These are phyloP conservation scores for Suaeda aralocaspica DNA, from an alignment of 148 eudicot genomes.

Conservation along the genomic window DNA sequence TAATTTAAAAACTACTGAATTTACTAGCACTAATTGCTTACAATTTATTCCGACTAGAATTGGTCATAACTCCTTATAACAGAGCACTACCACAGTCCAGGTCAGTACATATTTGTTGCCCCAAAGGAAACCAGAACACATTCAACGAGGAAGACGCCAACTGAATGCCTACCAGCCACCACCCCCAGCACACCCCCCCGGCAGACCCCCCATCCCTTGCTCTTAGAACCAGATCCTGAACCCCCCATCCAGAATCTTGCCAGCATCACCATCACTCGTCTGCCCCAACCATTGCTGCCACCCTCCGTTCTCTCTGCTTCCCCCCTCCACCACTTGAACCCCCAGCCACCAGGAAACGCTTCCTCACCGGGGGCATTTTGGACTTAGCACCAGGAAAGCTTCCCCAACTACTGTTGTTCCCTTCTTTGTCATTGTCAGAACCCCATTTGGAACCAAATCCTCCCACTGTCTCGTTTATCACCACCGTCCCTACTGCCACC, in stretches of 20 bases:
- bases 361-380: constrained; percentile 78
- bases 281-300: constrained; percentile 22
- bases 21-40: constrained; percentile 8
- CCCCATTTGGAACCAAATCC: constrained; percentile 34
- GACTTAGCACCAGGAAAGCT: constrained; percentile 74
- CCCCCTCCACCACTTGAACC: constrained; percentile 31
- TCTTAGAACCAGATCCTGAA: constrained; percentile 24
- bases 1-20: neutral
- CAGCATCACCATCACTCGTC: constrained; percentile 23
- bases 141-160: neutral
- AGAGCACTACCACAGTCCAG: neutral
- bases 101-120: neutral
- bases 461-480: constrained; percentile 30
- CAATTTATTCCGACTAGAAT: constrained; percentile 2
- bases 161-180: constrained; percentile 19
- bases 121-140: neutral
- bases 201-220: constrained; percentile 32
- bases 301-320: too few species aligned
- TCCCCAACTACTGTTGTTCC: constrained; percentile 42
- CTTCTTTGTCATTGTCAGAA: constrained; percentile 36
- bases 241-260: constrained; percentile 27
- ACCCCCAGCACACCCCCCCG: constrained; percentile 25
- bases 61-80: neutral
- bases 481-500: constrained; percentile 28
- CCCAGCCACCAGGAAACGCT: constrained; percentile 85